A percentile compares a stretch with the other conserved stretches of the same genome.
Conservation (phyloP, 306 rosid species). For the Dalbergia cochinchinensis region DNA sequence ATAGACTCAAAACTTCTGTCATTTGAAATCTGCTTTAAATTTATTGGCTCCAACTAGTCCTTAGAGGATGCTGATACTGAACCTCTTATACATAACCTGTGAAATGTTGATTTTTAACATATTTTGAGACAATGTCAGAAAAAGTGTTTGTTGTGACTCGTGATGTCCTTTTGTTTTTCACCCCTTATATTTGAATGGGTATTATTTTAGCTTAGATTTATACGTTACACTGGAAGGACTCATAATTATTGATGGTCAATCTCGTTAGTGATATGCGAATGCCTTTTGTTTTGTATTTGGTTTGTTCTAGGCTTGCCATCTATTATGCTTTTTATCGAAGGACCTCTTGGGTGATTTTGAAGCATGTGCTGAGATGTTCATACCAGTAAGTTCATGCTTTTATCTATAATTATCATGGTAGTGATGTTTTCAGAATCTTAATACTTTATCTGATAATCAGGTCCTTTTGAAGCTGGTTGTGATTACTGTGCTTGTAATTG, state of each 20-base stretch:
- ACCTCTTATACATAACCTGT: constrained; percentile 17
- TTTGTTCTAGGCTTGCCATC: constrained; percentile 86
- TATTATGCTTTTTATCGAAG: constrained; percentile 89
- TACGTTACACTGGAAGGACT: constrained; percentile 29
- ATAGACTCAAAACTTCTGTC: constrained; percentile 9
- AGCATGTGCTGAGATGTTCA: constrained; percentile 86
- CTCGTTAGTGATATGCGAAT: constrained; percentile 5
- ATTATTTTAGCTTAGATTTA: constrained; percentile 30
- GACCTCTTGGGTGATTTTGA: constrained; percentile 97
- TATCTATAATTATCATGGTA: constrained; percentile 31
- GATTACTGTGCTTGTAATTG: constrained; percentile 99
- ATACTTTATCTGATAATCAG: constrained; percentile 66
- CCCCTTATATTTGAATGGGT: constrained; percentile 17
- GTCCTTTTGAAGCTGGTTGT: constrained; percentile 99
- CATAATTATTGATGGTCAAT: constrained; percentile 24
- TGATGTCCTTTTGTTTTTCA: constrained; percentile 28
- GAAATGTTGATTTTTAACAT: constrained; percentile 19
- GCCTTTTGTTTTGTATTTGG: constrained; percentile 34
- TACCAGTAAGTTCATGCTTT: constrained; percentile 81
- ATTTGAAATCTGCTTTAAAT: neutral
- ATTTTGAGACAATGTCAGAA: constrained; percentile 18
- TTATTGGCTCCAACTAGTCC: constrained; percentile 21
- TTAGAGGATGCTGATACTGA: constrained; percentile 22
- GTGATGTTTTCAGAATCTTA: constrained; percentile 41
- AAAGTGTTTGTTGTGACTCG: constrained; percentile 16